Percentiles rank a stretch among this genome's conserved stretches.
Evolutionary conservation across 257 asterid species (phyloP).

Genomic region (Nemophila menziesii): DNA sequence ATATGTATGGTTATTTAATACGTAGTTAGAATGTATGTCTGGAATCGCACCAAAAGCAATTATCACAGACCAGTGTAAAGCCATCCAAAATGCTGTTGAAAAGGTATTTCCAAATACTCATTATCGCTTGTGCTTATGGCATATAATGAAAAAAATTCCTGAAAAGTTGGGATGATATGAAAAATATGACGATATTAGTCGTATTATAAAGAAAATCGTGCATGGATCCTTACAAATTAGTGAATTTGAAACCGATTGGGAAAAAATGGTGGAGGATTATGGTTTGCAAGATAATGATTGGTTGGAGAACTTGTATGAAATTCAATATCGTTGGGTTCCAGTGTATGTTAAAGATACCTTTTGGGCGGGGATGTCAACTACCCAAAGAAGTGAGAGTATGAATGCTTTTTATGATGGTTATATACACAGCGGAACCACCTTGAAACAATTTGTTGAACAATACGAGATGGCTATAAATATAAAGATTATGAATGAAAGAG

Average conservation of each 20-base stretch:
- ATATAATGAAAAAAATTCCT: not conserved
- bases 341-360: not conserved
- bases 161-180: not conserved
- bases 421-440: no score
- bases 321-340: no score
- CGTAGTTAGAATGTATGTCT: not conserved
- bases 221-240: no score
- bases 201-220: not conserved
- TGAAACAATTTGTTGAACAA: no score
- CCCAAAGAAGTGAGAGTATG: not conserved
- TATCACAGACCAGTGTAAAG: no score
- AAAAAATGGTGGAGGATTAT: not conserved
- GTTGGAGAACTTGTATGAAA: no score
- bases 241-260: not conserved
- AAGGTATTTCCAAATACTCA: not conserved
- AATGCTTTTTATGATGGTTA: not conserved
- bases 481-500: no score
- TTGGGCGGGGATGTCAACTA: not conserved
- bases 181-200: not conserved
- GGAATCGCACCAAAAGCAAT: not conserved
- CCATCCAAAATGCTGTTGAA: not conserved
- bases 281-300: not conserved
- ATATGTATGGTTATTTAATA: slow-evolving; percentile 5
- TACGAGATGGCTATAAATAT: no score
- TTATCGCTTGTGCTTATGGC: no score